Evolutionary conservation across 768 basidiomycete species (phyloP), one percentile per base, ranked within the genome.

Genomic region (Myochromella boudieri): DNA sequence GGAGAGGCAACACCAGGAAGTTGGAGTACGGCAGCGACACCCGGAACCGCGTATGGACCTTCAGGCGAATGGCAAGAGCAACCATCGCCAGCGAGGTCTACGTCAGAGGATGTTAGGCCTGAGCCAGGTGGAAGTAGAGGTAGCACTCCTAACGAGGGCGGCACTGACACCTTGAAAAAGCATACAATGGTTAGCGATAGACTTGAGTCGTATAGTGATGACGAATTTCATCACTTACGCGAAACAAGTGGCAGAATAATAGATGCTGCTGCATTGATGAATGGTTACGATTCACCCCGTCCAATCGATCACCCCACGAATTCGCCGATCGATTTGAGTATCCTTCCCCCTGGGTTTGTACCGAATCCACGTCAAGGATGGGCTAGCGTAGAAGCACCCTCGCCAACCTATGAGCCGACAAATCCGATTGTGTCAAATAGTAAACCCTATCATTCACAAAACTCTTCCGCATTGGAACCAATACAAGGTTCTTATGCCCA

Each of bases 21-120:
- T 32, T 91, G 88, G 89, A 88, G 85, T 53, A 89, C 84, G 0
- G 75, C 77, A 10, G 87, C 87, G 4, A 89, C 89, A 0, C 87
- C 89, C 3, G 89, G 89, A 1, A 69, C 75, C 36, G 31, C 45
- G 31, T 45, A 43, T 21, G 33, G 46, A 9, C 60, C 58, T 15
- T 53, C 45, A 25, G 47, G 36, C 32, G 57, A 51, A 6, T 52
- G 49, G 49, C 48, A 49, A 20, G 45, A 43, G n/a, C 48, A 49
- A 14, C 29, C 24, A 33, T 58, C 54, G 17, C 52, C 50, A 6
- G 45, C 43, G n/a, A 37, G 32, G 25, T 37, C 53, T 2, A 50
- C 60, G 34, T 32, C 39, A 21, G 48, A 62, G 28, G 38, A 39
- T 49, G 54, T 10, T 54, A 45, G 52, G 42, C 37, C 49, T 64